Percentiles rank a stretch among this genome's conserved stretches.
These are phyloP conservation scores for Cadophora gregata DNA, from an alignment of 2,329 filamentous ascomycete genomes.

Conservation along the genomic window DNA sequence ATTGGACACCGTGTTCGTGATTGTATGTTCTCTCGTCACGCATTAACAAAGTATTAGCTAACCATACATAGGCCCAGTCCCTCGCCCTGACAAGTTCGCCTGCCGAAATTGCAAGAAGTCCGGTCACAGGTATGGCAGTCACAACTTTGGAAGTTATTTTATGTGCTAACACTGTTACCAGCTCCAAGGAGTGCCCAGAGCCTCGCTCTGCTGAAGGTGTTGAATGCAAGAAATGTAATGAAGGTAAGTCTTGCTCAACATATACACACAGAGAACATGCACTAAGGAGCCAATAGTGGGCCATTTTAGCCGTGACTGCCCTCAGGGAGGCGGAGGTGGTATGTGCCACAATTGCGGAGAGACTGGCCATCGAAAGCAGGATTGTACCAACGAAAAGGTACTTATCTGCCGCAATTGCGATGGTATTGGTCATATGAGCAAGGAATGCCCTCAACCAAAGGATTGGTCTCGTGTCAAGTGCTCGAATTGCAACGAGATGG, in stretches of 20 bases:
- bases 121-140: slow-evolving; percentile 35
- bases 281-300: slow-evolving; percentile 54
- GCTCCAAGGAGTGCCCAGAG: slow-evolving; percentile 50
- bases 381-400: slow-evolving; percentile 39
- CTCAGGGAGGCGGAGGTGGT: slow-evolving; percentile 62
- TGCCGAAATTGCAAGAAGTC: slow-evolving; percentile 69
- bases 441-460: slow-evolving; percentile 47
- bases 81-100: slow-evolving; percentile 66
- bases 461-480: slow-evolving; percentile 62
- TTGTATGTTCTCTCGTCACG: slow-evolving; percentile 54
- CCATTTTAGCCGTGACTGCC: slow-evolving; percentile 69
- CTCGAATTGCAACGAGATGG: slow-evolving; percentile 56
- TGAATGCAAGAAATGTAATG: slow-evolving; percentile 46
- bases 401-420: slow-evolving; percentile 69
- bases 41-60: background rate
- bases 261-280: background rate
- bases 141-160: background rate
- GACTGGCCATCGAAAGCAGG: slow-evolving; percentile 45
- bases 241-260: slow-evolving; percentile 36
- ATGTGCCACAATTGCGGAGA: slow-evolving; percentile 50
- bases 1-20: slow-evolving; percentile 72
- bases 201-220: slow-evolving; percentile 47
- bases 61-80: slow-evolving; percentile 53
- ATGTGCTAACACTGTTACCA: background rate
- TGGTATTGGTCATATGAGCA: slow-evolving; percentile 64